These are phyloP conservation scores for Kodamaea jinghongensis DNA, from an alignment of 805 yeast species.

Conservation along the genomic window DNA sequence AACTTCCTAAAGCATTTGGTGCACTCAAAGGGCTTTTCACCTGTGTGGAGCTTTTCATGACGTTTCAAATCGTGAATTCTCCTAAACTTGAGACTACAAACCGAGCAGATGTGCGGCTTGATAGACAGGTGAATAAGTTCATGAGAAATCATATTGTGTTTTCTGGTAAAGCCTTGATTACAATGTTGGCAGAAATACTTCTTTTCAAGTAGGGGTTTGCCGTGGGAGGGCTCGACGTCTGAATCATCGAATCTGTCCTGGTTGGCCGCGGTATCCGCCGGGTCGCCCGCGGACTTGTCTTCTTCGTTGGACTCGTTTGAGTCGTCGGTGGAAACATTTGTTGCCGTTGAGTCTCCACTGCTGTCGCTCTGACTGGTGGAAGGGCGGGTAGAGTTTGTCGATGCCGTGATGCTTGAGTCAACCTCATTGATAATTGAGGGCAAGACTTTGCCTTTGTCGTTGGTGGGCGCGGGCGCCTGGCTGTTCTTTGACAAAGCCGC, in stretches of 20 bases:
- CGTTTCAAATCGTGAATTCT: slow-evolving; percentile 75
- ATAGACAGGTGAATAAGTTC: slow-evolving; percentile 62
- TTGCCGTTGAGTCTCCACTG: slow-evolving; percentile 3
- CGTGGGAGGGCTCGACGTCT: not conserved
- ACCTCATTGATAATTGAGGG: no score
- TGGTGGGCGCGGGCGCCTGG: no score
- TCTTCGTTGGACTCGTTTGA: slow-evolving; percentile 2
- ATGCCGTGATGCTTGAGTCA: no score
- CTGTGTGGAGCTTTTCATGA: slow-evolving; percentile 73
- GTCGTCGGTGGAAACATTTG: slow-evolving; percentile 2
- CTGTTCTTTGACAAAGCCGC: no score
- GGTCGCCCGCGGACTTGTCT: not conserved
- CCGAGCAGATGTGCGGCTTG: slow-evolving; percentile 61
- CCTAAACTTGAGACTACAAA: slow-evolving; percentile 62
- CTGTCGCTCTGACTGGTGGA: no score
- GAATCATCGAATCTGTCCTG: slow-evolving; percentile 3
- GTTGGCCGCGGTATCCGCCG: not conserved
- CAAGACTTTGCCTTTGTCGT: no score
- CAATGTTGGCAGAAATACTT: slow-evolving; percentile 57
- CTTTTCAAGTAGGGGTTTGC: slow-evolving; percentile 16
- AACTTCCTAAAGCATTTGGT: slow-evolving; percentile 58
- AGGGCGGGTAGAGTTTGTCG: no score
- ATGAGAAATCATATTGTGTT: slow-evolving; percentile 73
- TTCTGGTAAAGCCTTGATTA: slow-evolving; percentile 62
- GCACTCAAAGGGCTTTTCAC: slow-evolving; percentile 68